phyloP scores from a whole-genome alignment of 257 asterid species.

The Nicotiana paniculata region DNA sequence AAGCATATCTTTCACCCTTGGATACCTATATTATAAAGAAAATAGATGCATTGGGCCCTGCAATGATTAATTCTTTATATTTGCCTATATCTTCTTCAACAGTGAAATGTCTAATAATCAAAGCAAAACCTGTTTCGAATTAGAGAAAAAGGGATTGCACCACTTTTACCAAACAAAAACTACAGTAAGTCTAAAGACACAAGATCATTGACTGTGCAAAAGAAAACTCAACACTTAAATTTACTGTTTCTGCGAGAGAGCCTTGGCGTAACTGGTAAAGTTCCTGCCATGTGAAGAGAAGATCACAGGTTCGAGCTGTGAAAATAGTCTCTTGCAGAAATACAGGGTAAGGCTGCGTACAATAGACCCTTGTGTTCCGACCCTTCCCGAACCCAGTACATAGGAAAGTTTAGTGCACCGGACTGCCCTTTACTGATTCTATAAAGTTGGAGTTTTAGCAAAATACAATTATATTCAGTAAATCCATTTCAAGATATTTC shows the following conservation, averaged over 20 bases:
- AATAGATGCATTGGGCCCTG: not conserved
- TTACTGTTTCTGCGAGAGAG: not conserved
- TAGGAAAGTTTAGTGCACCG: no score
- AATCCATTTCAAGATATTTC: no score
- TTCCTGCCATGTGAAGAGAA: rapidly evolving
- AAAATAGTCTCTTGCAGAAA: no score
- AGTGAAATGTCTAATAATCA: no score
- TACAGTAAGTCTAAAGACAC: not conserved
- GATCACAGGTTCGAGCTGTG: no score
- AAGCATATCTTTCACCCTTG: not conserved
- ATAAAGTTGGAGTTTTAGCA: not conserved
- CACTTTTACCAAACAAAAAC: not conserved
- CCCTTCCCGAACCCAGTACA: no score
- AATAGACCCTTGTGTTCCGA: no score
- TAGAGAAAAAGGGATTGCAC: not conserved
- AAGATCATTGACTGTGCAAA: not conserved
- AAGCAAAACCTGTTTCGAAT: not conserved
- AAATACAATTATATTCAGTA: no score
- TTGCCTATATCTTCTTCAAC: not conserved
- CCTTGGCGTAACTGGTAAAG: no score
- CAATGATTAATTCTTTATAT: not conserved
- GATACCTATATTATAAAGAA: not conserved
- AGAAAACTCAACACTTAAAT: not conserved
- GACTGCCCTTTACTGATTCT: not conserved
- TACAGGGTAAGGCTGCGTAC: rapidly evolving